Evolutionary conservation across 352 stramenopile genomes (phyloP).

Genomic region (Globisporangium middletonii): DNA sequence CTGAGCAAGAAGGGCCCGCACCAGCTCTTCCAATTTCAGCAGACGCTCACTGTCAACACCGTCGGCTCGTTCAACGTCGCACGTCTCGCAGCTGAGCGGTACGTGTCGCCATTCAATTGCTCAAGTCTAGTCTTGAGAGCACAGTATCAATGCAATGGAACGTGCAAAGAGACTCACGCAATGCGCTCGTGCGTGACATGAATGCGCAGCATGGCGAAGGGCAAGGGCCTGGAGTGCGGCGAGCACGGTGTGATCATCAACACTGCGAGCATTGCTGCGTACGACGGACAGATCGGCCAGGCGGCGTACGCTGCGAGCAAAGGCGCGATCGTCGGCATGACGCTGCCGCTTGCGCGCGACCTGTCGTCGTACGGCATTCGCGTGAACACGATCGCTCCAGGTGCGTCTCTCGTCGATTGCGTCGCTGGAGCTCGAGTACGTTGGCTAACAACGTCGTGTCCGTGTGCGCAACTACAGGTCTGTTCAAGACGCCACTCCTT

Average conservation of each 20-base stretch:
- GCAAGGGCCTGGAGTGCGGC: constrained; percentile 53
- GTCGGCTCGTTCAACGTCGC: constrained; percentile 97
- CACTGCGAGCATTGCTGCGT: constrained; percentile 97
- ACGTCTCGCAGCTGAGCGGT: constrained; percentile 92
- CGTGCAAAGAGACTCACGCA: too few species aligned
- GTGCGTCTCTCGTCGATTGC: constrained; percentile 20
- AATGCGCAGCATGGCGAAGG: constrained; percentile 86
- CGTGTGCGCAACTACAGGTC: constrained; percentile 30
- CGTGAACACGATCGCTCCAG: constrained; percentile 96
- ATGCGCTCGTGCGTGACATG: too few species aligned
- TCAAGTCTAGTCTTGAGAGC: too few species aligned
- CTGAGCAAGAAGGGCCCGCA: constrained; percentile 91
- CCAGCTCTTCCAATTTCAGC: constrained; percentile 90
- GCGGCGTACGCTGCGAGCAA: constrained; percentile 97
- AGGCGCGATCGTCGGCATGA: constrained; percentile 95
- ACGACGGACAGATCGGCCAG: constrained; percentile 97
- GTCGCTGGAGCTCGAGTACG: background rate
- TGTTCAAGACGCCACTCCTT: constrained; percentile 97
- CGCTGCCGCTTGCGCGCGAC: constrained; percentile 94
- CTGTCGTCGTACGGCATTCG: constrained; percentile 91
- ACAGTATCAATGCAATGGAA: too few species aligned
- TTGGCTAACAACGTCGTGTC: too few species aligned
- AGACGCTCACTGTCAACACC: constrained; percentile 96
- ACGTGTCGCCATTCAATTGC: constrained; percentile 3
- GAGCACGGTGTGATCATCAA: constrained; percentile 97